Conservation (phyloP, 2,329 filamentous ascomycete genomes). For the Aphanocladium album region DNA sequence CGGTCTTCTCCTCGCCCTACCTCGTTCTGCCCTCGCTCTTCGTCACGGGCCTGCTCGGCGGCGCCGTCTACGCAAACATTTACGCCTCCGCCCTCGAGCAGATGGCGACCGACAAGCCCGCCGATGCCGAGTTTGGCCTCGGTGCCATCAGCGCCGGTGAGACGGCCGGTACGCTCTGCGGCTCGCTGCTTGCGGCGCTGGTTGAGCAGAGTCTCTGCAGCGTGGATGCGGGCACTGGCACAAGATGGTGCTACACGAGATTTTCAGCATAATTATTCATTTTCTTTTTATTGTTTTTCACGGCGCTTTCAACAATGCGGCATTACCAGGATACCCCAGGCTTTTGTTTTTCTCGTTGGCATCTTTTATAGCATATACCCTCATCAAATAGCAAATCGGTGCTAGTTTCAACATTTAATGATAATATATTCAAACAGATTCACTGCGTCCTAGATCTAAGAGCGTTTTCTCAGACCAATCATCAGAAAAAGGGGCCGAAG, state of each 20-base stretch:
- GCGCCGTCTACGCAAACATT: conserved; percentile 25
- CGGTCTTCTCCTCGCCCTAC: conserved; percentile 19
- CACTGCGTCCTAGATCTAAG: background rate
- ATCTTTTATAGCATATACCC: conserved; percentile 6
- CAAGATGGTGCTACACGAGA: conserved; percentile 24
- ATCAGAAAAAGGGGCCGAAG: conserved; percentile 33
- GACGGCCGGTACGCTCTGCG: conserved; percentile 23
- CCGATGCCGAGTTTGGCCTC: conserved; percentile 25
- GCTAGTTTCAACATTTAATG: conserved; percentile 5
- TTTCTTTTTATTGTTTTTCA: background rate
- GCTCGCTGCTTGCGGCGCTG: conserved; percentile 21
- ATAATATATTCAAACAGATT: background rate
- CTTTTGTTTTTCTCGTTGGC: background rate
- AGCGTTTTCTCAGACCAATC: conserved; percentile 18
- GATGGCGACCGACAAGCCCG: conserved; percentile 13
- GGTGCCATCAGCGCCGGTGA: conserved; percentile 26
- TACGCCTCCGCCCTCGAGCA: conserved; percentile 20
- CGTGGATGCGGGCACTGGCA: conserved; percentile 5
- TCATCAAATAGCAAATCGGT: background rate
- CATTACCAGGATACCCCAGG: background rate
- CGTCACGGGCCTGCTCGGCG: conserved; percentile 23
- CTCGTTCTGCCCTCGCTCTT: conserved; percentile 24
- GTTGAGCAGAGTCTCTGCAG: conserved; percentile 23
- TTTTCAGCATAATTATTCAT: background rate
- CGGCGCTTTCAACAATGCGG: conserved; percentile 9